A percentile compares a stretch with the other conserved stretches of the same genome.
Conservation (phyloP, 163 green algal genomes). For the Prototheca cutis region DNA sequence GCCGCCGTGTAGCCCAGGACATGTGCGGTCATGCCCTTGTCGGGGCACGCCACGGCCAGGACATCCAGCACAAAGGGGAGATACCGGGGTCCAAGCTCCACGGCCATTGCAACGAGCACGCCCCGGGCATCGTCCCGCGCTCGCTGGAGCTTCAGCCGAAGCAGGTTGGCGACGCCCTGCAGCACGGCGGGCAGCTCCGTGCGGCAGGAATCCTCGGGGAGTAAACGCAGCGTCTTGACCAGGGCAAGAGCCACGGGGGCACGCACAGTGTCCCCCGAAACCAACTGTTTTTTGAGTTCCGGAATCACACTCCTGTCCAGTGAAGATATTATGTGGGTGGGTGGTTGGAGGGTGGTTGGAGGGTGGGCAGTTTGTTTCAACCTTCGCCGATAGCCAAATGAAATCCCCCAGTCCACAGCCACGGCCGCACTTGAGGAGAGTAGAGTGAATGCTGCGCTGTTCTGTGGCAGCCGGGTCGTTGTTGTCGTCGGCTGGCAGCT, state of each 20-base stretch:
- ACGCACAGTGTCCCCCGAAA: slow-evolving; percentile 36
- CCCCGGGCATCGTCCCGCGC: slow-evolving; percentile 60
- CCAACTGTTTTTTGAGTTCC: no score
- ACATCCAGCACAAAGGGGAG: slow-evolving; percentile 42
- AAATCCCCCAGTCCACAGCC: no score
- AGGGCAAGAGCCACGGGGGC: slow-evolving; percentile 75
- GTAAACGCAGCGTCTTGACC: slow-evolving; percentile 68
- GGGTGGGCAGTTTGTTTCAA: no score
- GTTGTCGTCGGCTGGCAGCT: no score
- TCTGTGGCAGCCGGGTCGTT: no score
- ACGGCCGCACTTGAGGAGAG: no score
- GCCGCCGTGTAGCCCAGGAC: slow-evolving; percentile 83
- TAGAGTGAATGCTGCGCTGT: no score
- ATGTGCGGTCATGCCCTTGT: slow-evolving; percentile 72
- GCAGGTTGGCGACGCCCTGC: slow-evolving; percentile 68
- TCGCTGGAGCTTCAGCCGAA: slow-evolving; percentile 16
- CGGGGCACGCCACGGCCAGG: slow-evolving; percentile 31
- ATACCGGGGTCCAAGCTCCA: slow-evolving; percentile 67
- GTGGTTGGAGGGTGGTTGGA: no score
- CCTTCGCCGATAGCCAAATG: no score
- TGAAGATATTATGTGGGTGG: no score
- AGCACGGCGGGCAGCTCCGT: slow-evolving; percentile 57
- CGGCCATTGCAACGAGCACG: slow-evolving; percentile 53
- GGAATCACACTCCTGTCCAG: no score
- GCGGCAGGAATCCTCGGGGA: slow-evolving; percentile 55